Conservation (phyloP, 345 rosid genomes). For the Bruguiera sexangula region DNA sequence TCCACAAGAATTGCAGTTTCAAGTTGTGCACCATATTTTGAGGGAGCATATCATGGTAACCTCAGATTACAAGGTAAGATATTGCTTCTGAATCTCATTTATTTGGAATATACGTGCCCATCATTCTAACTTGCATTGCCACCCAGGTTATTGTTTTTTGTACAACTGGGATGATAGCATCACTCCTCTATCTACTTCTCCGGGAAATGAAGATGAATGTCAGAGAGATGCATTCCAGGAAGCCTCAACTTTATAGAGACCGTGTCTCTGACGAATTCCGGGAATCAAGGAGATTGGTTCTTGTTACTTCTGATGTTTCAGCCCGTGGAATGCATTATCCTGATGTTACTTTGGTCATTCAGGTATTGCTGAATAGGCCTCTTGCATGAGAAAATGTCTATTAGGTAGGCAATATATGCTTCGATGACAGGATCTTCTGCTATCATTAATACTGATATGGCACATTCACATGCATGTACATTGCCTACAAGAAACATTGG, state of each 20-base stretch:
- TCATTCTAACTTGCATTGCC: slow-evolving; percentile 24
- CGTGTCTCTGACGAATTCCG: slow-evolving; percentile 80
- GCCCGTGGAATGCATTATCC: slow-evolving; percentile 95
- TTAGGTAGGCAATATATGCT: not conserved
- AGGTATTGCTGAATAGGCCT: slow-evolving; percentile 44
- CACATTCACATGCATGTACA: no score
- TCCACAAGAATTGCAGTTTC: slow-evolving; percentile 76
- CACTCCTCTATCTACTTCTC: slow-evolving; percentile 62
- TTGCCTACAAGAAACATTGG: no score
- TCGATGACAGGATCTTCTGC: not conserved
- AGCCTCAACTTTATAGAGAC: slow-evolving; percentile 72
- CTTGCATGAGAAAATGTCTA: not conserved
- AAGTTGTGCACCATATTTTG: slow-evolving; percentile 59
- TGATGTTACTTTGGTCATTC: slow-evolving; percentile 90
- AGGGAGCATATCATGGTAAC: slow-evolving; percentile 55
- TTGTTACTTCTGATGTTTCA: slow-evolving; percentile 88
- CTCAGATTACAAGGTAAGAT: slow-evolving; percentile 72
- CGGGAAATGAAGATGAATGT: slow-evolving; percentile 83
- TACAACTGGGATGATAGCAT: slow-evolving; percentile 87
- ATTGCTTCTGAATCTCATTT: slow-evolving; percentile 10
- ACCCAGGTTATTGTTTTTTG: slow-evolving; percentile 84
- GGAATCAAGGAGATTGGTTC: slow-evolving; percentile 70
- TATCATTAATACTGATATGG: not conserved
- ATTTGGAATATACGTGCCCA: not conserved
- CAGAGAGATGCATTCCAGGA: slow-evolving; percentile 88